Percentiles rank a stretch among this genome's conserved stretches.
Conservation (phyloP, 1,139 yeast species). For the Nakaseomyces kungkrabaensis region DNA sequence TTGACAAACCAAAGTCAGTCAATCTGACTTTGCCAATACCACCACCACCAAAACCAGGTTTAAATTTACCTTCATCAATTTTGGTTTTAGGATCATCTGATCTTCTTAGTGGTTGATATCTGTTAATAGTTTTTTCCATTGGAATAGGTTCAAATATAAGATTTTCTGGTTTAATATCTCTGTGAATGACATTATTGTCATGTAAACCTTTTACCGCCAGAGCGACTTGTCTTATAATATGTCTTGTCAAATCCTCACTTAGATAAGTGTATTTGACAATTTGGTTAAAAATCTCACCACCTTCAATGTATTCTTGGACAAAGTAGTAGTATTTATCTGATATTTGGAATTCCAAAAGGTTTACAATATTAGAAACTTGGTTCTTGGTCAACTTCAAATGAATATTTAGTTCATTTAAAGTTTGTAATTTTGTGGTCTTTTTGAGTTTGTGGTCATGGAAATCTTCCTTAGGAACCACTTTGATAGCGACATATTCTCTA, state of each 20-base stretch:
- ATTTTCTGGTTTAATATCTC: slow-evolving; percentile 94
- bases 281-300: slow-evolving; percentile 92
- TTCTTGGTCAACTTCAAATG: slow-evolving; percentile 29
- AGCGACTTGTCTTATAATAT: slow-evolving; percentile 76
- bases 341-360: slow-evolving; percentile 58
- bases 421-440: slow-evolving; percentile 25
- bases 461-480: slow-evolving; percentile 51
- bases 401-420: slow-evolving; percentile 66
- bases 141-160: slow-evolving; percentile 65
- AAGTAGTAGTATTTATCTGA: slow-evolving; percentile 61
- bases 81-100: slow-evolving; percentile 67
- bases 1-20: slow-evolving; percentile 90
- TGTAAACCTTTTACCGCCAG: slow-evolving; percentile 76
- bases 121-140: slow-evolving; percentile 43
- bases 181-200: slow-evolving; percentile 77
- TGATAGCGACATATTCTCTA: slow-evolving; percentile 47
- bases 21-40: slow-evolving; percentile 77
- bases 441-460: slow-evolving; percentile 6
- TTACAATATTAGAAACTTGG: slow-evolving; percentile 43
- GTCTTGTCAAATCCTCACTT: slow-evolving; percentile 75
- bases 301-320: slow-evolving; percentile 74
- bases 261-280: slow-evolving; percentile 87
- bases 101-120: slow-evolving; percentile 38
- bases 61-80: slow-evolving; percentile 76
- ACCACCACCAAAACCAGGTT: slow-evolving; percentile 76